These are phyloP conservation scores for Raphanus sativus DNA, from an alignment of 345 rosid genomes.

Conservation along the genomic window DNA sequence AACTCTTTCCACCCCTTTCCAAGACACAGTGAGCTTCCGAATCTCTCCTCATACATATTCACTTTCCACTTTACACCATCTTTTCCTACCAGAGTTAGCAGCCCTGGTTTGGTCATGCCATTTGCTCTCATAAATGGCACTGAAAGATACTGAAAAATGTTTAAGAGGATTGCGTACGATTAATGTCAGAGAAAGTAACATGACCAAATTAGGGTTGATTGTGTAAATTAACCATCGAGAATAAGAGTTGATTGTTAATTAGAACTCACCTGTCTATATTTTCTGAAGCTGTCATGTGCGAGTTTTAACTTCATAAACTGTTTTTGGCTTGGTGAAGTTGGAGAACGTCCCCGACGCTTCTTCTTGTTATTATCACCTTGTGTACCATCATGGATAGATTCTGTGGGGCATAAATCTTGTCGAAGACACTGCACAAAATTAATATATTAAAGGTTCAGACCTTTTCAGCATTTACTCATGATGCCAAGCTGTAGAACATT, in stretches of 20 bases:
- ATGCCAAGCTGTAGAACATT: neutral
- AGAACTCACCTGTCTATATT: neutral
- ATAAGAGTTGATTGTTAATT: neutral
- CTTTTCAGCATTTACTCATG: constrained; percentile 11
- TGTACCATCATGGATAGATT: neutral
- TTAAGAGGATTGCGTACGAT: neutral
- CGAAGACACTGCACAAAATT: constrained; percentile 19
- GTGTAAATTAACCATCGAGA: neutral
- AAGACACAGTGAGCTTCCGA: neutral
- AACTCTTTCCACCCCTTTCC: neutral
- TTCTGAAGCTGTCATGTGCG: neutral
- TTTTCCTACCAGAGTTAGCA: neutral
- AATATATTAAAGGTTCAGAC: neutral
- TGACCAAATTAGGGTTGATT: neutral
- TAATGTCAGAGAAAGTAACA: neutral
- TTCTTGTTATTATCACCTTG: neutral
- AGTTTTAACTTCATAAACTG: neutral
- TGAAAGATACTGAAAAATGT: constrained; percentile 1
- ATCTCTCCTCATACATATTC: neutral
- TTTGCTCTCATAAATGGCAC: neutral
- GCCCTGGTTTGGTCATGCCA: neutral
- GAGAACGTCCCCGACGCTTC: neutral
- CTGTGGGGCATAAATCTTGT: neutral
- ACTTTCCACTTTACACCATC: neutral
- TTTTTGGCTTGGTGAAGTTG: neutral